phyloP scores from a whole-genome alignment of 2,329 filamentous ascomycete genomes.

The Esteya vermicola region DNA sequence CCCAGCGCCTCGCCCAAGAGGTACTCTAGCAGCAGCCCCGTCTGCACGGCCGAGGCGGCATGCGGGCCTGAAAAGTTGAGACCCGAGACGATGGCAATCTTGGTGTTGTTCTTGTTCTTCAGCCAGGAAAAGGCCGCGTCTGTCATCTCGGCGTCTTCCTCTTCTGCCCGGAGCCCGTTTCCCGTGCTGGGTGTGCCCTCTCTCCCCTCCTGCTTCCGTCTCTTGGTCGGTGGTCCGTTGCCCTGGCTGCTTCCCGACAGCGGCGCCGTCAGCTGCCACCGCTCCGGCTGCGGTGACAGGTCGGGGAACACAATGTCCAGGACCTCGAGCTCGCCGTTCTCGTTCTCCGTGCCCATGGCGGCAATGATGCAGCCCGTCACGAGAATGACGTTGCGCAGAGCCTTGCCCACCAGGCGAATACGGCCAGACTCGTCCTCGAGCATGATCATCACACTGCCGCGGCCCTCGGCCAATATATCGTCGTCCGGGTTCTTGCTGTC shows the following conservation, averaged over 20 bases:
- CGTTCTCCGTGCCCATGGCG: slow-evolving; percentile 89
- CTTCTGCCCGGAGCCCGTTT: no score
- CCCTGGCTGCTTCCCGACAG: slow-evolving; percentile 15
- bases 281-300: slow-evolving; percentile 63
- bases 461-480: slow-evolving; percentile 26
- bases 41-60: slow-evolving; percentile 55
- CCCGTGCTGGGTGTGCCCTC: no score
- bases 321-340: slow-evolving; percentile 82
- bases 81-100: slow-evolving; percentile 78
- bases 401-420: slow-evolving; percentile 59
- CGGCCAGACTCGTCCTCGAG: slow-evolving; percentile 93
- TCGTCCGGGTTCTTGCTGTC: no score
- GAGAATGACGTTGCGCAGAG: slow-evolving; percentile 53
- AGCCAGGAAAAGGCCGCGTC: slow-evolving; percentile 30
- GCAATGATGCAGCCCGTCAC: slow-evolving; percentile 90
- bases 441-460: slow-evolving; percentile 37
- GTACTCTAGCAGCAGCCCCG: slow-evolving; percentile 72
- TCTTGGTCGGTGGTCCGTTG: slow-evolving; percentile 9
- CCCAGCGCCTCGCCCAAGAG: slow-evolving; percentile 69
- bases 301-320: slow-evolving; percentile 83
- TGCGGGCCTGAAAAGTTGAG: slow-evolving; percentile 67
- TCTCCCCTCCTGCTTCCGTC: slow-evolving; percentile 22
- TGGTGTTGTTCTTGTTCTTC: slow-evolving; percentile 23
- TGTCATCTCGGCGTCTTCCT: slow-evolving; percentile 23
- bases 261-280: slow-evolving; percentile 48